Evolutionary conservation across 106 monocot genomes (phyloP).

Genomic region (Apostasia shenzhenica): DNA sequence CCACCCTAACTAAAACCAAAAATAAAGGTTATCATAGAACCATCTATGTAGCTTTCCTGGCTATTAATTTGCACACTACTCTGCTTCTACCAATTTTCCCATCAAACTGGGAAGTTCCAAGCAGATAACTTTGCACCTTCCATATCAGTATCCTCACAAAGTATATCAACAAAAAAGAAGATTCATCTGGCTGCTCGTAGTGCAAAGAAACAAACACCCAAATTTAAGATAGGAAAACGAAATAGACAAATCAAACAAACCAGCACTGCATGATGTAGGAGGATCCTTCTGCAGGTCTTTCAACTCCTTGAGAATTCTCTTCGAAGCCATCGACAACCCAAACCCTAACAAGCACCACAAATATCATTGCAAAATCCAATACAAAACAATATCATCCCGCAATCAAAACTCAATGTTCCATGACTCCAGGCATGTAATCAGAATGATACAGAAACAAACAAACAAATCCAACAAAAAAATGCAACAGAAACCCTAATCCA

Average conservation of each 20-base stretch:
- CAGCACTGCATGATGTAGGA: conserved; percentile 41
- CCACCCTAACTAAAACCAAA: too few relatives aligned
- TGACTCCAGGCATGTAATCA: not conserved
- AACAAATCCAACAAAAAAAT: not conserved
- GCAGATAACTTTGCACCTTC: too few relatives aligned
- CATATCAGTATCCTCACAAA: too few relatives aligned
- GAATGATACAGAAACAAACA: not conserved
- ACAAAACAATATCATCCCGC: not conserved
- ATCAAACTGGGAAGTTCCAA: too few relatives aligned
- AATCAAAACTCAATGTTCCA: not conserved
- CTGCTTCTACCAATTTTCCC: too few relatives aligned
- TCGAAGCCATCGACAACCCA: conserved; percentile 14
- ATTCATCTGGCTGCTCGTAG: too few relatives aligned
- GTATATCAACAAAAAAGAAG: too few relatives aligned
- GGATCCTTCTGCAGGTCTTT: conserved; percentile 44
- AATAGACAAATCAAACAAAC: conserved; percentile 8
- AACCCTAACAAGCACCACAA: not conserved
- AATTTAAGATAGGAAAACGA: not conserved
- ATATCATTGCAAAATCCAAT: not conserved
- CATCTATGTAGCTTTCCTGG: too few relatives aligned
- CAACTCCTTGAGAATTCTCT: conserved; percentile 34
- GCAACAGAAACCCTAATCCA: not conserved
- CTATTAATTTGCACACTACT: too few relatives aligned
- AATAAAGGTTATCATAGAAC: too few relatives aligned
- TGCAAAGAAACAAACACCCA: too few relatives aligned